Evolutionary conservation across 2,329 filamentous ascomycete species (phyloP).

Genomic region (Pseudogymnoascus sp.): DNA sequence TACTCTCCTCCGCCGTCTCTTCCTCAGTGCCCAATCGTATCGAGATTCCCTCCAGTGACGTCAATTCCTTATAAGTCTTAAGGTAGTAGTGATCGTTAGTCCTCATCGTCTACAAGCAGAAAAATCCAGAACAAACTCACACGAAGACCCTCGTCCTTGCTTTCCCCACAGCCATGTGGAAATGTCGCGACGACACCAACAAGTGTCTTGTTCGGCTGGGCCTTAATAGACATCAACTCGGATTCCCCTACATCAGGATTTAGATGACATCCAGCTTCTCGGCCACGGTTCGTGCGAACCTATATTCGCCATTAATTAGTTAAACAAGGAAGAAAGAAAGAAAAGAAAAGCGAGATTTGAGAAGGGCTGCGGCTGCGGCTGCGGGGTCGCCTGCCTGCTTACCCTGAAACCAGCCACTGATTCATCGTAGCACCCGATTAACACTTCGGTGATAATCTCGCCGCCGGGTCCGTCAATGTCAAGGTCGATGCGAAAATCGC

Average conservation of each 20-base stretch:
- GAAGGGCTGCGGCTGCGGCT: too few species aligned
- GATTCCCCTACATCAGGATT: too few species aligned
- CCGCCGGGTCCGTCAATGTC: conserved; percentile 10
- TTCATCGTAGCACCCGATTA: background rate
- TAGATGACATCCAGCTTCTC: background rate
- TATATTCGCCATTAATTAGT: background rate
- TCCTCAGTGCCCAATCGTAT: background rate
- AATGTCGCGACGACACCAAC: conserved; percentile 11
- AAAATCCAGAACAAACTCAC: too few species aligned
- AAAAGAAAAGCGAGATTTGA: too few species aligned
- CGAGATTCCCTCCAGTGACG: background rate
- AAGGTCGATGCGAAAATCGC: conserved; percentile 9
- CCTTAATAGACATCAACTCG: conserved; percentile 3
- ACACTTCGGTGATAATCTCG: conserved; percentile 9
- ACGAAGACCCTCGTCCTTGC: too few species aligned
- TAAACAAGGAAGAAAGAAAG: too few species aligned
- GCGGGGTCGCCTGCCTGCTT: too few species aligned
- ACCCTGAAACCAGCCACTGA: background rate
- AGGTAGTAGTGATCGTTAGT: background rate
- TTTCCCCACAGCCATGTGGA: background rate
- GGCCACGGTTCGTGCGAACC: conserved; percentile 10
- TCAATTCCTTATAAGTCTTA: conserved; percentile 4
- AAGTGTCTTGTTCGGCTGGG: background rate
- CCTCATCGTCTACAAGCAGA: background rate
- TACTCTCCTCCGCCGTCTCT: background rate